These are phyloP conservation scores for Cryphonectria naterciae DNA, from an alignment of 2,329 filamentous ascomycete species.

Conservation along the genomic window DNA sequence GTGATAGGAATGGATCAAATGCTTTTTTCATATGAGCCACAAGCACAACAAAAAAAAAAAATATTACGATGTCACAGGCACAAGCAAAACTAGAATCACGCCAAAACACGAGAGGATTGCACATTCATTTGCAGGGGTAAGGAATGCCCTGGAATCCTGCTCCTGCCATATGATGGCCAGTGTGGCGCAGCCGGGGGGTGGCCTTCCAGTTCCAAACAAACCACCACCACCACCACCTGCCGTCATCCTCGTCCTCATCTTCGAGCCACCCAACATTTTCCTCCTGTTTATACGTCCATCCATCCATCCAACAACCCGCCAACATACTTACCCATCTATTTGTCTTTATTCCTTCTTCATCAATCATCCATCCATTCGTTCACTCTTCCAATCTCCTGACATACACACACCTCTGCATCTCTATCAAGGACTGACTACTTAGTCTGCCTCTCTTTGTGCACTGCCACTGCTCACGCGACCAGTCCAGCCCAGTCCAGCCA, in stretches of 20 bases:
- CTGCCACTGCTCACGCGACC: not conserved
- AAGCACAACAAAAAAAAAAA: not conserved
- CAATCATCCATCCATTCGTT: too few relatives aligned
- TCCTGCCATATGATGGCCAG: not conserved
- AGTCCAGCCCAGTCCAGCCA: not conserved
- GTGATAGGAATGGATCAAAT: not conserved
- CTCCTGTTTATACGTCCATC: not conserved
- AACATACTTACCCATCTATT: not conserved
- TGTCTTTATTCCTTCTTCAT: too few relatives aligned
- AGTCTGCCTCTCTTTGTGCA: not conserved
- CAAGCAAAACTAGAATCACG: not conserved
- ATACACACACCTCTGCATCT: not conserved
- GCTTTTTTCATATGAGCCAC: not conserved
- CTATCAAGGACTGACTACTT: not conserved
- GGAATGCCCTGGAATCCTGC: not conserved
- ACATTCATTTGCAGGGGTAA: not conserved
- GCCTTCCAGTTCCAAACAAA: not conserved
- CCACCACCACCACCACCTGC: not conserved
- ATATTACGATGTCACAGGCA: not conserved
- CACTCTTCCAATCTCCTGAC: not conserved
- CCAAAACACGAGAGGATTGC: not conserved
- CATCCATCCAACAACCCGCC: not conserved
- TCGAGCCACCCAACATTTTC: not conserved
- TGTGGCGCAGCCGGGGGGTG: slow-evolving; percentile 5
- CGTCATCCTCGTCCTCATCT: slow-evolving; percentile 5